These are phyloP conservation scores for Boletus speciosus DNA, from an alignment of 768 basidiomycete species.

Conservation along the genomic window DNA sequence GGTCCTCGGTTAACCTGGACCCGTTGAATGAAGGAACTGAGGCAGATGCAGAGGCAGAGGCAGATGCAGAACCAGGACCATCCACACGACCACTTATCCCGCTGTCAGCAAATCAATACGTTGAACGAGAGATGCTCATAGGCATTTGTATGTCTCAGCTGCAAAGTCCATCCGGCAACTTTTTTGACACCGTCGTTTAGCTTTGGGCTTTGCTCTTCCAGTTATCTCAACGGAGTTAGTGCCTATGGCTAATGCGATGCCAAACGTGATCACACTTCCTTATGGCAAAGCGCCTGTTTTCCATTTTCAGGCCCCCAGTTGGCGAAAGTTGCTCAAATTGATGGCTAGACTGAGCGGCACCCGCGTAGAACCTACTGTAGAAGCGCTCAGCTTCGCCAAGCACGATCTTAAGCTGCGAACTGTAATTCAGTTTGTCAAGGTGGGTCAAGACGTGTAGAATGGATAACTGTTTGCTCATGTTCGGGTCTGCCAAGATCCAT, in stretches of 20 bases:
- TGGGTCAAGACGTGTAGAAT: conserved; percentile 28
- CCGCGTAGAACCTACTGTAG: conserved; percentile 66
- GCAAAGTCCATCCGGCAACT: neutral
- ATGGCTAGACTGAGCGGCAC: conserved; percentile 72
- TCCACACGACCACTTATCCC: conserved; percentile 13
- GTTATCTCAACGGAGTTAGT: conserved; percentile 44
- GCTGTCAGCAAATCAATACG: conserved; percentile 39
- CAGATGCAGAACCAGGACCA: conserved; percentile 7
- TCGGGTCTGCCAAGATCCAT: conserved; percentile 45
- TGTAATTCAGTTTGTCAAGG: conserved; percentile 78
- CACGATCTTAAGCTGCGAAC: conserved; percentile 60
- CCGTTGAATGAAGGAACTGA: conserved; percentile 19
- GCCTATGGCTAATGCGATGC: conserved; percentile 54
- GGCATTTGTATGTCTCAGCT: conserved; percentile 57
- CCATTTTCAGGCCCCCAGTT: conserved; percentile 70
- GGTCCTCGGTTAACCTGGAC: conserved; percentile 12
- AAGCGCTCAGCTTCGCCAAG: conserved; percentile 58
- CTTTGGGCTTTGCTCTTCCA: conserved; percentile 65
- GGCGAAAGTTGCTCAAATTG: conserved; percentile 70
- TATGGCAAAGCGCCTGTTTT: conserved; percentile 65
- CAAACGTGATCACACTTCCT: conserved; percentile 71
- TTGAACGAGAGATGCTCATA: conserved; percentile 53
- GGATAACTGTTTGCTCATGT: neutral
- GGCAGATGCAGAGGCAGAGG: conserved; percentile 19
- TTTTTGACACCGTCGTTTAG: conserved; percentile 35